Conservation (phyloP, 2,329 filamentous ascomycete genomes). For the Grosmannia huntii region DNA sequence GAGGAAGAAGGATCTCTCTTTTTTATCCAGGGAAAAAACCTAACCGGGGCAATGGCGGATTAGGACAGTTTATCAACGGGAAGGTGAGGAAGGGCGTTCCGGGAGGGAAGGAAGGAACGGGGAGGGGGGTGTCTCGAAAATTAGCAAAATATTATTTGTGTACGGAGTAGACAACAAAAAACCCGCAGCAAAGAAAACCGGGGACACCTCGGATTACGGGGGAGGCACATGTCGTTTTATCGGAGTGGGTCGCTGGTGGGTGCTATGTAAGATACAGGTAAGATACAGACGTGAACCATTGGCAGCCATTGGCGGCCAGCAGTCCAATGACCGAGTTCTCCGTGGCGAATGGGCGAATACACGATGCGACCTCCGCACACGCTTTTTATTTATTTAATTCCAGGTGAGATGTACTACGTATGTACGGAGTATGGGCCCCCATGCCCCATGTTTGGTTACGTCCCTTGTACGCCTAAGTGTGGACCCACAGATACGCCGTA, state of each 20-base stretch:
- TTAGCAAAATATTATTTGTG: slow-evolving; percentile 3
- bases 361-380: background rate
- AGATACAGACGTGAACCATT: background rate
- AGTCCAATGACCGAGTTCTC: background rate
- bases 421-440: background rate
- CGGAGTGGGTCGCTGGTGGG: background rate
- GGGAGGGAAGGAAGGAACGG: background rate
- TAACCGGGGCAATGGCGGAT: background rate
- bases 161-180: background rate
- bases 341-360: slow-evolving; percentile 1
- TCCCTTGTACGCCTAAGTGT: background rate
- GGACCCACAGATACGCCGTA: background rate
- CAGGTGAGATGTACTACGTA: background rate
- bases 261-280: background rate
- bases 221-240: background rate
- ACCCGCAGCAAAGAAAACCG: slow-evolving; percentile 1
- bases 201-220: slow-evolving; percentile 1
- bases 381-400: background rate
- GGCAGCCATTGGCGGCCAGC: background rate
- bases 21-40: background rate
- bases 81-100: background rate
- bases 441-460: background rate
- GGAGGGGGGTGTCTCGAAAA: background rate
- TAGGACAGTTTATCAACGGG: background rate
- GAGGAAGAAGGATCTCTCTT: slow-evolving; percentile 15